Evolutionary conservation across 2,329 filamentous ascomycete genomes (phyloP).

Genomic region (Fusarium xylarioides): DNA sequence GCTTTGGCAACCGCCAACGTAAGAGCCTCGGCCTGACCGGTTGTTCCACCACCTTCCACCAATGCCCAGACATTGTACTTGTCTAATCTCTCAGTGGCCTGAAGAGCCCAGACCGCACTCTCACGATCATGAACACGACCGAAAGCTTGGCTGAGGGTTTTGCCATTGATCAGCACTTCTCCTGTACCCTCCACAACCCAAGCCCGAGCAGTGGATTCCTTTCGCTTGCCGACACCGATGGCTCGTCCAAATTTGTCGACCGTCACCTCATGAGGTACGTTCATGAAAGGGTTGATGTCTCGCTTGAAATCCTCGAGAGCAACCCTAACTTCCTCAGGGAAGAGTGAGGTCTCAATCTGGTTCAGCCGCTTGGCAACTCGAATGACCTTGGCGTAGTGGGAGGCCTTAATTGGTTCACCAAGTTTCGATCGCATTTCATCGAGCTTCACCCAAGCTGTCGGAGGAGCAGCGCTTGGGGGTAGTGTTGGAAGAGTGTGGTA

Average conservation of each 20-base stretch:
- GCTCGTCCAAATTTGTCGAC: constrained; percentile 83
- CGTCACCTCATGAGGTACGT: constrained; percentile 67
- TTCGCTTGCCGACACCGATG: constrained; percentile 83
- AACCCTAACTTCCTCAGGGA: constrained; percentile 73
- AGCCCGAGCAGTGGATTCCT: constrained; percentile 84
- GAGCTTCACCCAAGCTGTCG: constrained; percentile 82
- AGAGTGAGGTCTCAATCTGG: constrained; percentile 81
- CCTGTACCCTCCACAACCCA: constrained; percentile 93
- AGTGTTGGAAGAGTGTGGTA: constrained; percentile 78
- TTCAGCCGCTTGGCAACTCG: constrained; percentile 82
- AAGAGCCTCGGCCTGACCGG: constrained; percentile 94
- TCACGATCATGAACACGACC: constrained; percentile 91
- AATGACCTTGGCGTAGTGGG: constrained; percentile 82
- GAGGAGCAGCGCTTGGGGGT: constrained; percentile 70
- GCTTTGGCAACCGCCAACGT: constrained; percentile 90
- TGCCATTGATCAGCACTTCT: constrained; percentile 89
- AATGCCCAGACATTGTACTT: constrained; percentile 97
- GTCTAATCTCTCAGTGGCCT: constrained; percentile 82
- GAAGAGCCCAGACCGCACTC: constrained; percentile 91
- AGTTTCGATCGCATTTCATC: constrained; percentile 76
- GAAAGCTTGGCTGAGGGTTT: constrained; percentile 82
- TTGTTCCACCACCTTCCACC: constrained; percentile 86
- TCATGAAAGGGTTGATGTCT: constrained; percentile 75
- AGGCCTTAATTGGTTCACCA: constrained; percentile 76
- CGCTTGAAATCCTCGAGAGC: constrained; percentile 77